A percentile compares a stretch with the other conserved stretches of the same genome.
Conservation (phyloP, 2,329 filamentous ascomycete genomes). For the Trichocomaceae sp. region DNA sequence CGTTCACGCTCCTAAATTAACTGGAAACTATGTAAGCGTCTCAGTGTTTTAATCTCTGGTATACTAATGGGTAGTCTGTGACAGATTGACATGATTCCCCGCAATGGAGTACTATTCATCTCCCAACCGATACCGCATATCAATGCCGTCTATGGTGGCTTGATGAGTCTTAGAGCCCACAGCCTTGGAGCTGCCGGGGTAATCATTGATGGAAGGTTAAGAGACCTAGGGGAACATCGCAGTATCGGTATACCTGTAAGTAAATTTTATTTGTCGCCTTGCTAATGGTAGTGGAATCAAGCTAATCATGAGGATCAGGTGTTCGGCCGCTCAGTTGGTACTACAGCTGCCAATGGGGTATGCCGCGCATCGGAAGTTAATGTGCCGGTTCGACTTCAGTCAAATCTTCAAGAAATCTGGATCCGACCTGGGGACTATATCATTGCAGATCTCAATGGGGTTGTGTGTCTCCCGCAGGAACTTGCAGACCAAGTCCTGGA, state of each 20-base stretch:
- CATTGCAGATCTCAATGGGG: constrained; percentile 34
- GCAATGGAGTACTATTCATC: constrained; percentile 31
- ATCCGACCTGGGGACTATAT: constrained; percentile 34
- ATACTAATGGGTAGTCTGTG: too few relatives aligned
- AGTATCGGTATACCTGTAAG: constrained; percentile 10
- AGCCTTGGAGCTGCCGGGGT: constrained; percentile 30
- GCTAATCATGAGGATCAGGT: constrained; percentile 14
- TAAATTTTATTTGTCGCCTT: neutral
- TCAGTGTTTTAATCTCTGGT: neutral
- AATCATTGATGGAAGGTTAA: constrained; percentile 27
- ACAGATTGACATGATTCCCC: constrained; percentile 23
- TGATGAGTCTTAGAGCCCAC: constrained; percentile 34
- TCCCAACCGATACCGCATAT: constrained; percentile 29
- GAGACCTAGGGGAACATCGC: neutral
- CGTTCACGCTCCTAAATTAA: constrained; percentile 24
- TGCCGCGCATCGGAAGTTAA: constrained; percentile 28
- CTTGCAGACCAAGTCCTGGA: constrained; percentile 14
- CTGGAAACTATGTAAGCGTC: constrained; percentile 24
- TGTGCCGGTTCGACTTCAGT: constrained; percentile 25
- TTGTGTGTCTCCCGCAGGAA: constrained; percentile 27
- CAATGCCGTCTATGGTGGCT: constrained; percentile 34
- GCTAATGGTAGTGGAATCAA: too few relatives aligned
- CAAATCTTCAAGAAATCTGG: constrained; percentile 23
- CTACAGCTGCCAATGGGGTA: constrained; percentile 26
- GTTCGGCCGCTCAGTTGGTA: constrained; percentile 29